Conservation (phyloP, 768 basidiomycete genomes). For the Pleurotus sapidus region DNA sequence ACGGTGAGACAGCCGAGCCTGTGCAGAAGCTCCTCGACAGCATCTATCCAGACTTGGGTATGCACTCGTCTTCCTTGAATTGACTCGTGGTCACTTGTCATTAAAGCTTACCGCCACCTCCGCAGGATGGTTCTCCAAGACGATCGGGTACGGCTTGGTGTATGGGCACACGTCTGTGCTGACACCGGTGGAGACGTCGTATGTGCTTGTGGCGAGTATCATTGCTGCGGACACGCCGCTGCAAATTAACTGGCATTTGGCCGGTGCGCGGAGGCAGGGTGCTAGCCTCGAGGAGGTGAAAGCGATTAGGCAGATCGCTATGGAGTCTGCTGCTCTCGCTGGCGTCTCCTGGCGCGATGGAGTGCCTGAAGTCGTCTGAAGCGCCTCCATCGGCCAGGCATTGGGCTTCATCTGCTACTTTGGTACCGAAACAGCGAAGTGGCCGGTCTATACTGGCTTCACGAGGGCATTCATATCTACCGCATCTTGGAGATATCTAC, state of each 20-base stretch:
- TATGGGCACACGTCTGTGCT: conserved; percentile 50
- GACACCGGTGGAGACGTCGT: conserved; percentile 54
- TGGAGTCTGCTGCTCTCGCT: conserved; percentile 42
- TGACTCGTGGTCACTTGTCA: background rate
- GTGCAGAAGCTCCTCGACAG: conserved; percentile 46
- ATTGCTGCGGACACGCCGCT: conserved; percentile 60
- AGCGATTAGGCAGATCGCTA: conserved; percentile 54
- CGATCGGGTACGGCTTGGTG: conserved; percentile 53
- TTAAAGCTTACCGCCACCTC: conserved; percentile 2
- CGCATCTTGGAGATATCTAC: too few relatives aligned
- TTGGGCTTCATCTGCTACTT: too few relatives aligned
- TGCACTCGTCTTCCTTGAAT: conserved; percentile 12
- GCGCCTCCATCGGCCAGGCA: background rate
- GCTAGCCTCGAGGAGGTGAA: conserved; percentile 49
- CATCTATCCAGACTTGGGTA: conserved; percentile 66
- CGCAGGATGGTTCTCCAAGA: conserved; percentile 52
- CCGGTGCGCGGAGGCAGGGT: conserved; percentile 51
- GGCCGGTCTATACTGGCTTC: too few relatives aligned
- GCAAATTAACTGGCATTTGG: conserved; percentile 66
- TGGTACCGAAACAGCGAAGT: too few relatives aligned
- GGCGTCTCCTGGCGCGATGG: conserved; percentile 51
- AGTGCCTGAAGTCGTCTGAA: conserved; percentile 42
- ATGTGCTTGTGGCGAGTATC: conserved; percentile 56
- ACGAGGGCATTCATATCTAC: too few relatives aligned
- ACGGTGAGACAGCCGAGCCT: conserved; percentile 50